These are phyloP conservation scores for Mycosarcoma maydis DNA, from an alignment of 1,284 basidiomycete genomes.

Conservation along the genomic window DNA sequence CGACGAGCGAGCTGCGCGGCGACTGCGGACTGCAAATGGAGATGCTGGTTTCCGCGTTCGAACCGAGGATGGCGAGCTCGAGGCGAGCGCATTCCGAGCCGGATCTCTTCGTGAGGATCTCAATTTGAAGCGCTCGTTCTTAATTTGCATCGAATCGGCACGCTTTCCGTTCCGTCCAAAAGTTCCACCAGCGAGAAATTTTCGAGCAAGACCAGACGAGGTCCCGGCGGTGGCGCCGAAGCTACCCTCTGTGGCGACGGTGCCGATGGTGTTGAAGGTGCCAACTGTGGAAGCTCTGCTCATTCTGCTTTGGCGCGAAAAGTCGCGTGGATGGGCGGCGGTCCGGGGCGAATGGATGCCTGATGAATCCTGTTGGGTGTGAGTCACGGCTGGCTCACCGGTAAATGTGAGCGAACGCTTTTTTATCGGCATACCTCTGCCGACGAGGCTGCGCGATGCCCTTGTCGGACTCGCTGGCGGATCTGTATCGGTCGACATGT, in stretches of 20 bases:
- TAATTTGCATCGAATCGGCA: constrained; percentile 8
- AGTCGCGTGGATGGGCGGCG: constrained; percentile 35
- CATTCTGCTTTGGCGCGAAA: constrained; percentile 50
- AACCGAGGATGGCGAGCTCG: constrained; percentile 12
- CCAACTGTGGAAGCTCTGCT: constrained; percentile 49
- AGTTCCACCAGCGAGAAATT: constrained; percentile 31
- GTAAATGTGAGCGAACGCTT: constrained; percentile 38
- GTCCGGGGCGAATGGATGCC: constrained; percentile 14
- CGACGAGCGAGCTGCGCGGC: constrained; percentile 13
- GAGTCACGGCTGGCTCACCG: constrained; percentile 6
- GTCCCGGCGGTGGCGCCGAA: constrained; percentile 48
- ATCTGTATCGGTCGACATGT: neutral
- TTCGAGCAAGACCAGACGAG: constrained; percentile 20
- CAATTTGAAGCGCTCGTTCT: constrained; percentile 3
- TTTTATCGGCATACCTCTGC: constrained; percentile 29
- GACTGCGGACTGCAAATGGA: constrained; percentile 30
- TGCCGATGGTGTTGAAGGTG: constrained; percentile 54
- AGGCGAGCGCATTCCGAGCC: neutral
- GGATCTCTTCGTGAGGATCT: constrained; percentile 10
- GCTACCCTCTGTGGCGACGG: constrained; percentile 49
- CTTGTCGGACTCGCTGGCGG: neutral
- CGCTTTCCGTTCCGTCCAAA: constrained; percentile 16
- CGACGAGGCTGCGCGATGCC: constrained; percentile 12
- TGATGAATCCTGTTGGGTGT: constrained; percentile 3
- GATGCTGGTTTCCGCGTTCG: constrained; percentile 20